These are phyloP conservation scores for Mucor indicus DNA, from an alignment of 371 early-diverging fungal species.

Conservation along the genomic window DNA sequence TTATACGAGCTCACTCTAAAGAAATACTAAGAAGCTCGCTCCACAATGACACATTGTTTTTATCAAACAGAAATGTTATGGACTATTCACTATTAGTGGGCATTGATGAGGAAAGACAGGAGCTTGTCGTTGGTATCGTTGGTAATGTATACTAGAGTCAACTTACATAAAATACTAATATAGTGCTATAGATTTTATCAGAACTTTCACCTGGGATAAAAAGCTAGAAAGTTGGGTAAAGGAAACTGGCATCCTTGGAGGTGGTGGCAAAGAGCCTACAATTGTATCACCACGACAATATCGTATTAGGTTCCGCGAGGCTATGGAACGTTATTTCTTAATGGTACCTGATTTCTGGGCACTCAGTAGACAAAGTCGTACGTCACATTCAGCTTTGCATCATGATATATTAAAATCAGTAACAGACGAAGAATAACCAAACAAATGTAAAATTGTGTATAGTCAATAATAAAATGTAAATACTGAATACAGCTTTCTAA, in stretches of 20 bases:
- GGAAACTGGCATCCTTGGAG: constrained; percentile 83
- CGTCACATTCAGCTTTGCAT: constrained; percentile 13
- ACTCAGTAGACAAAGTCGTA: constrained; percentile 16
- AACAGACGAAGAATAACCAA: constrained; percentile 3
- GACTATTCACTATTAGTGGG: constrained; percentile 96
- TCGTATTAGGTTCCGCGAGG: constrained; percentile 86
- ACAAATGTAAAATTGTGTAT: no score
- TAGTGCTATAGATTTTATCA: constrained; percentile 84
- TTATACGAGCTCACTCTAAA: constrained; percentile 89
- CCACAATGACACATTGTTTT: constrained; percentile 89
- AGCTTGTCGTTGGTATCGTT: constrained; percentile 93
- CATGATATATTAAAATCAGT: constrained; percentile 1
- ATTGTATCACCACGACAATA: constrained; percentile 95
- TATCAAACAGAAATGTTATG: constrained; percentile 90
- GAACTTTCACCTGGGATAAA: constrained; percentile 97
- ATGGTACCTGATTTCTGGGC: constrained; percentile 73
- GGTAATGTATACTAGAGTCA: constrained; percentile 38
- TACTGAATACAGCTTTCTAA: no score
- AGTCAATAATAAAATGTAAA: no score
- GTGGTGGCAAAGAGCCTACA: constrained; percentile 89
- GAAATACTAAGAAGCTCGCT: constrained; percentile 77
- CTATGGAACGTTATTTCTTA: constrained; percentile 90
- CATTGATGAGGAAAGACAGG: constrained; percentile 79
- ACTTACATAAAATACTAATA: background rate
- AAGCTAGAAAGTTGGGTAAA: constrained; percentile 96